Base-by-base conservation (phyloP, 2,329 filamentous ascomycete genomes). In the Tolypocladium capitatum region DNA sequence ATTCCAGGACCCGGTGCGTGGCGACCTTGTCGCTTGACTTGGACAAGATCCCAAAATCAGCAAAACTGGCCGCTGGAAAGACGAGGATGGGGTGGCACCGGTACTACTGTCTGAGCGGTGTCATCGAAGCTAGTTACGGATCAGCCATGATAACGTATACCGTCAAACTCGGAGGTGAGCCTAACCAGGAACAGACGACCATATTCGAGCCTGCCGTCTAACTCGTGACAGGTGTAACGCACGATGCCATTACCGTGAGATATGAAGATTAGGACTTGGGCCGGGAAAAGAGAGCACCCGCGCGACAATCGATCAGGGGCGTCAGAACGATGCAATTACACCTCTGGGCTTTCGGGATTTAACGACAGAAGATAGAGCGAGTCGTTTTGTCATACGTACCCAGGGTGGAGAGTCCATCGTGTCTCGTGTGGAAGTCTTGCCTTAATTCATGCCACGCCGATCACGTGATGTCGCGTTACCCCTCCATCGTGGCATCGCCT, bases 131-230 rank as follows among this genome's bases (percentile, higher is more conserved):
- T 46, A 60, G 53, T 30, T 67, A 67, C 49, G 63, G 58, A n/a
- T 66, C 64, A 43, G 64, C 64, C 44, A 63, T 64, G 53, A 60
- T 67, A 48, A 66, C 61, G 14, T 67, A 67, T 51, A 57, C 54
- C 6, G 59, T 63, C 9, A 63, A 66, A 48, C 62, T 67, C 35
- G 64, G 62, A 59, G 64, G 64, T 65, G 49, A 52, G 59, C 11
- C 11, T 33, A 40, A 3, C 36, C 45, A 36, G 24, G 21, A 16
- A 24, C 14, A 31, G 20, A 18, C 21, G 11, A 35, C 10, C 20
- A 18, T 18, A 3, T 33, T 28, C 24, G 5, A 35, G 13, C 4
- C 2, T n/a, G 24, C 9, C 5, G 14, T 28, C 20, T 42, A 16
- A 38, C 14, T 40, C 27, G 13, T 43, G 9, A 30, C n/a, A 67